Conservation (phyloP, 2,329 filamentous ascomycete species). For the Alternaria arbusti region DNA sequence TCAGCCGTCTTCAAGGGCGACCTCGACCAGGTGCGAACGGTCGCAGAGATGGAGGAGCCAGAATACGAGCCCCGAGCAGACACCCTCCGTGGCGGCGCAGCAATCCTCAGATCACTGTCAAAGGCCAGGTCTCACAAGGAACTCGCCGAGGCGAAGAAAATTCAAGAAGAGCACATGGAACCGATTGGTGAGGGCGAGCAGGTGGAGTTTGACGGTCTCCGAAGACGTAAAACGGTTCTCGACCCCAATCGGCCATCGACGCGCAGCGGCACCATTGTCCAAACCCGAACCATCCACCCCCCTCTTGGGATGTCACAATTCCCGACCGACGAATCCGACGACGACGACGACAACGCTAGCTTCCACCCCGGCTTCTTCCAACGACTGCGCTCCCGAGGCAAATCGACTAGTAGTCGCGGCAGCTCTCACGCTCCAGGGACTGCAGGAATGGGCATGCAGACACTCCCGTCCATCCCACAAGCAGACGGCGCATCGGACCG, state of each 20-base stretch:
- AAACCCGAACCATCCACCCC: constrained; percentile 66
- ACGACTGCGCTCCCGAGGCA: constrained; percentile 42
- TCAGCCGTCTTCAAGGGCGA: constrained; percentile 90
- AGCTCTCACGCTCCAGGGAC: constrained; percentile 20
- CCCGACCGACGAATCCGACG: constrained; percentile 65
- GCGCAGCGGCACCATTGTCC: constrained; percentile 48
- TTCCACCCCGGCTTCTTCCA: constrained; percentile 59
- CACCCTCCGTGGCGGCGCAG: constrained; percentile 88
- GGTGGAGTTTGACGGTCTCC: constrained; percentile 90
- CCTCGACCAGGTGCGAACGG: constrained; percentile 91
- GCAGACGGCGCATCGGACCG: constrained; percentile 32
- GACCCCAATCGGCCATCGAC: constrained; percentile 49
- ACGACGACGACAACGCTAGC: constrained; percentile 37
- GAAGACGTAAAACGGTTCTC: constrained; percentile 70
- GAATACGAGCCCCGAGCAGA: constrained; percentile 96
- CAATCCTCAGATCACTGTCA: constrained; percentile 85
- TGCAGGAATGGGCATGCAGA: constrained; percentile 29
- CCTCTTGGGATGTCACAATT: constrained; percentile 89
- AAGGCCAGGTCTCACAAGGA: constrained; percentile 78
- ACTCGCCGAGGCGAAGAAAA: constrained; percentile 75
- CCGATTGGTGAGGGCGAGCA: constrained; percentile 79
- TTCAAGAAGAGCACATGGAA: constrained; percentile 82
- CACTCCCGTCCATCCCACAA: constrained; percentile 27
- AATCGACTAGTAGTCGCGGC: constrained; percentile 37
- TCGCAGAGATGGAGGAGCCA: constrained; percentile 93